Evolutionary conservation across 2,329 filamentous ascomycete genomes (phyloP), one percentile per base, ranked within the genome.

Genomic region (Pseudogymnoascus sp.): DNA sequence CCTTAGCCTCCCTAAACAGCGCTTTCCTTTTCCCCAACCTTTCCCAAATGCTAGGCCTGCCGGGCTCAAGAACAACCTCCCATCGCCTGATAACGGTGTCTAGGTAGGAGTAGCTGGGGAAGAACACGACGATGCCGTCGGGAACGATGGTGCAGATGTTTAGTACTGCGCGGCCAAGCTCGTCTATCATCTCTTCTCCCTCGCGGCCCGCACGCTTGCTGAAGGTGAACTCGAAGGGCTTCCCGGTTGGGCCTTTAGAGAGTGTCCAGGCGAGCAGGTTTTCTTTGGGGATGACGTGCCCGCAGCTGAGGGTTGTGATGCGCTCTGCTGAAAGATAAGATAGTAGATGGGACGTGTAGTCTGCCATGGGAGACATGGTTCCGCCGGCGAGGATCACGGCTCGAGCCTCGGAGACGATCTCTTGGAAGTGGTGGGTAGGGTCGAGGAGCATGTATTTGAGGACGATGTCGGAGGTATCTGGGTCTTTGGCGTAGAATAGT

Each of bases 351-450:
- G 88, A 82, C 37, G 83, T 86, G 74, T 96, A 99, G 75, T 97
- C 94, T 23, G 88, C 84, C 78, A 97, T 96, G 0, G 94, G 94
- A 2, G 94, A 96, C 94, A 99, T 97, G 26, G 94, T 99, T 21
- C 94, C 94, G 63, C 94, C 94, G 0, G 92, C 94, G 3, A 99
- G 79, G 43, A 99, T 88, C 3, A 99, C 89, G 1, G 93, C 90
- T 63, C 92, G 83, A 0, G 94, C 91, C 65, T 89, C 86, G 31
- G 90, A 86, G 1, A 93, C 91, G 60, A 97, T 89, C 10, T 92
- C 89, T 6, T 88, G 88, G 74, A 99, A 97, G 67, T 95, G 91
- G 69, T 93, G 87, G 0, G 92, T 92, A 0, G 94, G 93, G 33
- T 96, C 94, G 0, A 99, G 83, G 4, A 99, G 82, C 68, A 96